A percentile compares a stretch with the other conserved stretches of the same genome.
phyloP scores from a whole-genome alignment of 495 filamentous ascomycete species.

The Neurospora hispaniola region DNA sequence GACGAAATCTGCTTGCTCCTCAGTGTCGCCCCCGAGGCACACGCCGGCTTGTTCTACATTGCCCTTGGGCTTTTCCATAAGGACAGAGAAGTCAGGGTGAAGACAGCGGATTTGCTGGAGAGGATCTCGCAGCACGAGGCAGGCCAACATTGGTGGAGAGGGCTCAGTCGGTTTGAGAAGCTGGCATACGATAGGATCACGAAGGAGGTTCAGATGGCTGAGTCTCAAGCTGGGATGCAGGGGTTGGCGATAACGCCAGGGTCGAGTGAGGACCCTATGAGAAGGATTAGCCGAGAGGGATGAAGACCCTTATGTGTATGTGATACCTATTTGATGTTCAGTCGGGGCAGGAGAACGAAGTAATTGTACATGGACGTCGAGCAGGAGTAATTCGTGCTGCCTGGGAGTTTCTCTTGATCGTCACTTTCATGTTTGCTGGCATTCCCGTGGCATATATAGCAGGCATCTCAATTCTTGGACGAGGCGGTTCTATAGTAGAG shows the following conservation, averaged over 20 bases:
- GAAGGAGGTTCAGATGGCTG: constrained; percentile 46
- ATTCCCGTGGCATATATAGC: neutral
- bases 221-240: constrained; percentile 22
- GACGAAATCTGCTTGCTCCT: constrained; percentile 85
- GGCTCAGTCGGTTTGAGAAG: constrained; percentile 79
- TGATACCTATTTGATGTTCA: neutral
- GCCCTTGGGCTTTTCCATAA: constrained; percentile 92
- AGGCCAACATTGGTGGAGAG: constrained; percentile 85
- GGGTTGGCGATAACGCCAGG: constrained; percentile 10
- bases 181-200: constrained; percentile 61
- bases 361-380: neutral
- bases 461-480: neutral
- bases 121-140: constrained; percentile 78
- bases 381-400: neutral
- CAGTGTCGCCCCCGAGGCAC: constrained; percentile 72
- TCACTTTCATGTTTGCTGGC: neutral
- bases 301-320: neutral
- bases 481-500: neutral
- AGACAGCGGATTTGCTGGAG: constrained; percentile 69
- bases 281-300: constrained; percentile 17
- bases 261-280: constrained; percentile 15
- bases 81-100: constrained; percentile 62
- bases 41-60: constrained; percentile 85
- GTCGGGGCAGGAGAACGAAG: neutral
- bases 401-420: neutral